phyloP scores from a whole-genome alignment of 2,329 filamentous ascomycete genomes.

The Trichoderma cornu-damae region DNA sequence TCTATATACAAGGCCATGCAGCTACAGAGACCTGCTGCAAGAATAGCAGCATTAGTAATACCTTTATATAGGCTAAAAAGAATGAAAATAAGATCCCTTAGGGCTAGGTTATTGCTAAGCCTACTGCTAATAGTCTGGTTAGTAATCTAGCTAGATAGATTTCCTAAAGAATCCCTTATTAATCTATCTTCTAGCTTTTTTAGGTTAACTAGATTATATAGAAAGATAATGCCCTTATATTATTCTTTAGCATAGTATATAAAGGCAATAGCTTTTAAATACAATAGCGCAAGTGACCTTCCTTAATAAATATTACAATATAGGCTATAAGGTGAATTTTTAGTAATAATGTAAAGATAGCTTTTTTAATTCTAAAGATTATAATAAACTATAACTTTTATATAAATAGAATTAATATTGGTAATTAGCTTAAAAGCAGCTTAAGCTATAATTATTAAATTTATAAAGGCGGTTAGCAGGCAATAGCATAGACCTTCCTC shows the following conservation, averaged over 20 bases:
- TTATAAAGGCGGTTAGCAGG: slow-evolving; percentile 16
- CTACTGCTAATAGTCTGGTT: too few relatives aligned
- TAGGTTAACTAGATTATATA: slow-evolving; percentile 19
- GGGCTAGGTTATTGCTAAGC: too few relatives aligned
- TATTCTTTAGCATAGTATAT: slow-evolving; percentile 17
- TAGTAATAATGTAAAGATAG: slow-evolving; percentile 12
- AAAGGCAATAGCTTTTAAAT: slow-evolving; percentile 1
- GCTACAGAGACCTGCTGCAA: too few relatives aligned
- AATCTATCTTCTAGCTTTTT: neutral
- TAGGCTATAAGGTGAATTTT: slow-evolving; percentile 16
- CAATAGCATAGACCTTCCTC: slow-evolving; percentile 21
- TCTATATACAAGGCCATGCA: too few relatives aligned
- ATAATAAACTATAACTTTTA: slow-evolving; percentile 17
- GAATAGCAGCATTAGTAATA: too few relatives aligned
- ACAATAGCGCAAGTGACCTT: neutral
- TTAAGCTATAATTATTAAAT: slow-evolving; percentile 10
- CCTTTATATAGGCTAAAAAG: too few relatives aligned
- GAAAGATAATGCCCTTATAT: slow-evolving; percentile 21
- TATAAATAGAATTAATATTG: slow-evolving; percentile 19
- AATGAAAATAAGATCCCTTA: too few relatives aligned
- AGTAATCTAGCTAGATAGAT: too few relatives aligned
- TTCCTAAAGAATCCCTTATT: too few relatives aligned
- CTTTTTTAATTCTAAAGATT: slow-evolving; percentile 3
- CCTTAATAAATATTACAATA: neutral
- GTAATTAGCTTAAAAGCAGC: slow-evolving; percentile 14